phyloP scores from a whole-genome alignment of 2,329 filamentous ascomycete genomes.

The Cercospora citrullina region DNA sequence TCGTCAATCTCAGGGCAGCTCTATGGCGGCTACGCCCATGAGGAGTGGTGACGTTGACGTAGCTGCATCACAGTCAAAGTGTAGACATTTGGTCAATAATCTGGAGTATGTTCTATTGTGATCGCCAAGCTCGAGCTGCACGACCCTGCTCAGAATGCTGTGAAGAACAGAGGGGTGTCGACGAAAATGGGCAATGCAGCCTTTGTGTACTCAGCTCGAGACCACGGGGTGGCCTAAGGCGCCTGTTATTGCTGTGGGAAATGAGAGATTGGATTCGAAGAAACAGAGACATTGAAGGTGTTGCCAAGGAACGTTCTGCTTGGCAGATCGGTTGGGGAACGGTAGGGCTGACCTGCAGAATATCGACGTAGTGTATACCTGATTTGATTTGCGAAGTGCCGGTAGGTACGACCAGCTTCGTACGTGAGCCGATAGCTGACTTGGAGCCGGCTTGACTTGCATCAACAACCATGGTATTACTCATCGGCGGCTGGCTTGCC shows the following conservation, averaged over 20 bases:
- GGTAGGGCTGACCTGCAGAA: not conserved
- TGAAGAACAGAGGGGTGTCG: not conserved
- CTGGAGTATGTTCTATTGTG: not conserved
- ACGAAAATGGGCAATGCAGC: not conserved
- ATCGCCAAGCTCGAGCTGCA: not conserved
- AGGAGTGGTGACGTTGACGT: not conserved
- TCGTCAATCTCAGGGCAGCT: not conserved
- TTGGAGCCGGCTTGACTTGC: not conserved
- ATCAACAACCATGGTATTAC: not conserved
- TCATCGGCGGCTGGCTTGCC: not conserved
- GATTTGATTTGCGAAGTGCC: not conserved
- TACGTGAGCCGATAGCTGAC: not conserved
- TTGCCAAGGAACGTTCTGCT: not conserved
- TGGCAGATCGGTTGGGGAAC: not conserved
- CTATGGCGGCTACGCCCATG: not conserved
- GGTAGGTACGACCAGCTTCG: not conserved
- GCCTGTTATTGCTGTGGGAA: not conserved
- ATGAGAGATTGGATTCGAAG: not conserved
- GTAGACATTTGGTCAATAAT: not conserved
- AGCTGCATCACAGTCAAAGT: not conserved
- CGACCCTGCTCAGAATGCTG: not conserved
- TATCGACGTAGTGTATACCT: not conserved
- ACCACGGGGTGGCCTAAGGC: not conserved
- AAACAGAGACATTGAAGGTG: not conserved
- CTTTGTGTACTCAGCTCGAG: not conserved